Evolutionary conservation across 495 filamentous ascomycete species (phyloP).

Genomic region (Rhypophila decipiens): DNA sequence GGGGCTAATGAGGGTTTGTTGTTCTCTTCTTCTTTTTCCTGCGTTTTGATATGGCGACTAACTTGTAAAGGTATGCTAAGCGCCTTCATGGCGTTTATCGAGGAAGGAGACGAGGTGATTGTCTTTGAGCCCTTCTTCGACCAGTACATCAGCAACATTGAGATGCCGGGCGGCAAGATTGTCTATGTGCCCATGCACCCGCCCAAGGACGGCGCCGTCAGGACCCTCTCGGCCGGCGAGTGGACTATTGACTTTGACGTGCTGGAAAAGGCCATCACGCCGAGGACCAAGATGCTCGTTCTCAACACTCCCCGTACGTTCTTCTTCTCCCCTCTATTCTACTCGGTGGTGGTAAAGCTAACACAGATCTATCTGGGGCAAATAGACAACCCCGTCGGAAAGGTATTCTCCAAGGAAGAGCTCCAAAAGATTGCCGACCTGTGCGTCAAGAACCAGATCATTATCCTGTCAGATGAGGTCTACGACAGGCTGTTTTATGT

Average conservation of each 20-base stretch:
- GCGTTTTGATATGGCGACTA: not conserved
- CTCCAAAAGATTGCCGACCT: conserved; percentile 80
- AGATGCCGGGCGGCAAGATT: conserved; percentile 92
- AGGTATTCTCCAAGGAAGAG: conserved; percentile 81
- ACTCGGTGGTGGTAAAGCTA: no score
- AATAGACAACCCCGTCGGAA: conserved; percentile 88
- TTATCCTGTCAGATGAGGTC: conserved; percentile 93
- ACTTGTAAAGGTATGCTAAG: conserved; percentile 63
- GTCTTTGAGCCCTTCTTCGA: conserved; percentile 99
- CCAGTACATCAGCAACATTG: conserved; percentile 96
- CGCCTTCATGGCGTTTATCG: conserved; percentile 96
- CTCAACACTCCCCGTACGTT: conserved; percentile 56
- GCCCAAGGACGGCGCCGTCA: conserved; percentile 70
- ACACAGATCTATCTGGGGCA: conserved; percentile 2
- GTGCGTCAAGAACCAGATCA: conserved; percentile 88
- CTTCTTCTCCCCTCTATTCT: no score
- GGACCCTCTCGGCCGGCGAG: conserved; percentile 76
- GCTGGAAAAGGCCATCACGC: conserved; percentile 77
- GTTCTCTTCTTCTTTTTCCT: not conserved
- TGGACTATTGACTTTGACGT: conserved; percentile 82
- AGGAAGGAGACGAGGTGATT: conserved; percentile 91
- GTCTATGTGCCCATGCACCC: conserved; percentile 91
- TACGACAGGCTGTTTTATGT: conserved; percentile 95
- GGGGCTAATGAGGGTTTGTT: conserved; percentile 81
- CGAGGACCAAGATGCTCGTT: conserved; percentile 91